Base-by-base conservation (phyloP, 768 basidiomycete species). In the Leccinum arenicola region DNA sequence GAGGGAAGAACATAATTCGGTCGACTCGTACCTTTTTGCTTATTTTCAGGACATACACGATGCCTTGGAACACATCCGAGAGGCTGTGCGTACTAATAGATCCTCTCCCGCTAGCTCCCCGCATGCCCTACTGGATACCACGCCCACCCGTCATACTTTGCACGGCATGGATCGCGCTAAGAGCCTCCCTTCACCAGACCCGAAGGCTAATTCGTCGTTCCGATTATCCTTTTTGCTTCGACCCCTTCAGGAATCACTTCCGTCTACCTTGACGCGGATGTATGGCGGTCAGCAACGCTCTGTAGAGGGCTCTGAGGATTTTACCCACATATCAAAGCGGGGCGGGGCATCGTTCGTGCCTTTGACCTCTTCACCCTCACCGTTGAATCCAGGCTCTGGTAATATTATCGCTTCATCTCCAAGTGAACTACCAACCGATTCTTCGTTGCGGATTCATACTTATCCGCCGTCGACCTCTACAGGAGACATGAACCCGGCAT, bases 21-120 rank as follows among this genome's bases (percentile, higher is more conserved):
- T 91, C 35, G 91, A 93, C 70, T 93, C 91, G 3, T 94, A 93
- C 69, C 97, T 96, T 74, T 96, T 96, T 68, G 93, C 95, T 14
- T 98, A 97, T 72, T 97, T 98, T 73, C 86, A 86, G 64, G 84
- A 95, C 73, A 80, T 93, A 38, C 79, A 87, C 7, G 79, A 72
- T 36, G 91, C 93, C 2, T 78, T 95, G 56, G 87, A 89, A 45
- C 85, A 89, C 70, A 95, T 98, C 59, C 86, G 90, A 31, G 84
- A 86, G 61, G 85, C 84, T 11, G 84, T 97, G 35, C 84, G 88
- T 56, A 73, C 75, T 17, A 78, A 84, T 65, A 83, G 84, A 40
- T 72, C 70, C 3, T 61, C 66, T 11, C 58, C 63, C 23, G 29
- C 68, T 27, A 54, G 33, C 53, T 73, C 66, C 52, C 67, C 66